Evolutionary conservation across 345 rosid species (phyloP).

Genomic region (Eucalyptus albens): DNA sequence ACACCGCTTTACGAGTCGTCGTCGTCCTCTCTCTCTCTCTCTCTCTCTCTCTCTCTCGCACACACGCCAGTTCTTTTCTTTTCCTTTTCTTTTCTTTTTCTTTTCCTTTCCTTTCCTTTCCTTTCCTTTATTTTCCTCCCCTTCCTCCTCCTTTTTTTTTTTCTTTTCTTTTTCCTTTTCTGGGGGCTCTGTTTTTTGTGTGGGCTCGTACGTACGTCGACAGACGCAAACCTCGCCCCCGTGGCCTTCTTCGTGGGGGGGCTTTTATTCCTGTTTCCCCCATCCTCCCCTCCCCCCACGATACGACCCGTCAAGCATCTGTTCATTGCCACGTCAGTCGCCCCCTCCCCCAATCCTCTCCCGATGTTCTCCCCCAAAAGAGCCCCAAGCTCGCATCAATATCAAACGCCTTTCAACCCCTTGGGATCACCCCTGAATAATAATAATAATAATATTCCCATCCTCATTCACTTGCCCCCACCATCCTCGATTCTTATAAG

Average conservation of each 20-base stretch:
- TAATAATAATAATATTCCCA: too few species aligned
- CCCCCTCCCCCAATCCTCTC: too few species aligned
- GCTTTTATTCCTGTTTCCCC: background rate
- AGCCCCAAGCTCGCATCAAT: background rate
- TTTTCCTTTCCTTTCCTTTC: background rate
- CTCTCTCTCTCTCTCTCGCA: background rate
- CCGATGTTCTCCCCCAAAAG: too few species aligned
- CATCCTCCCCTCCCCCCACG: too few species aligned
- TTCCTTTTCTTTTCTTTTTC: background rate
- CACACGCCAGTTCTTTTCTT: background rate
- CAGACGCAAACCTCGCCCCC: background rate
- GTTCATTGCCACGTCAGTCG: background rate
- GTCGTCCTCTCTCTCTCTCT: background rate
- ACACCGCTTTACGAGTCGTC: conserved; percentile 28
- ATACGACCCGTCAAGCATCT: background rate
- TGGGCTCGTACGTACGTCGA: background rate
- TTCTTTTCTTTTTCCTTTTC: background rate
- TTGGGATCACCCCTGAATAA: background rate
- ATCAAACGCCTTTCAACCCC: background rate
- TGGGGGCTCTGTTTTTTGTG: background rate
- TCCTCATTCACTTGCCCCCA: background rate
- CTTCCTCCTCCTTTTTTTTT: too few species aligned
- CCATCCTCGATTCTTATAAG: background rate
- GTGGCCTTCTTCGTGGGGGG: background rate
- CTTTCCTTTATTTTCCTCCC: background rate